Base-by-base conservation (phyloP, 768 basidiomycete genomes). In the Saitozyma sp. region DNA sequence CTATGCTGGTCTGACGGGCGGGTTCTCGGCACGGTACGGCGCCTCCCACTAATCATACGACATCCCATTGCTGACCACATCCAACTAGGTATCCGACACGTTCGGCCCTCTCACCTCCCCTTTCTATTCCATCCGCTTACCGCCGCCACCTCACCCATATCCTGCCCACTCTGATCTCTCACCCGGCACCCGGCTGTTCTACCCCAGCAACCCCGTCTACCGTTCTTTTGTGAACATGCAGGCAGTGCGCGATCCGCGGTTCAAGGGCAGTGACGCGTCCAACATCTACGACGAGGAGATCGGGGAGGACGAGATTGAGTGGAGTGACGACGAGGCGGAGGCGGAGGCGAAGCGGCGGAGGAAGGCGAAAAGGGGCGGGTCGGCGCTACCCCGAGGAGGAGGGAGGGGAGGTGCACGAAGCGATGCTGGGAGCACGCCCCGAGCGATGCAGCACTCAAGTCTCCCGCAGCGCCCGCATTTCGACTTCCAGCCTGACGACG, bases 251-350 rank as follows among this genome's bases (percentile, higher is more conserved):
- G 73, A 75, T 53, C 67, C 76, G 62, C 83, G 81, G 16, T 76
- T 86, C 64, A 93, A 88, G 74, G 95, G 94, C 48, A 92, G 90
- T 66, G 95, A 98, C 69, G 95, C 95, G 19, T 92, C 90, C 72
- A 98, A 97, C 74, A 83, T 92, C 9, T 86, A 92, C 68, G 95
- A 98, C 74, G 95, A 98, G 79, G 95, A 98, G 76, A 88, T 91
- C 2, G 89, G 83, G 1, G 92, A 91, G 17, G 86, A 91, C 59
- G 95, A 97, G 74, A 73, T 91, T 39, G 95, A 98, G 75, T 98
- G 94, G 79, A 92, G 90, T 3, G 95, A 98, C 67, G 95, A 98
- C 68, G 95, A 98, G 77, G 84, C 87, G 58, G 95, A 98, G 78
- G 86, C 86, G 16, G 87, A 86, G 38, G 84, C 87, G 74, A 90